Conservation (phyloP, 148 eudicot species). For the Rhododendron vialii region DNA sequence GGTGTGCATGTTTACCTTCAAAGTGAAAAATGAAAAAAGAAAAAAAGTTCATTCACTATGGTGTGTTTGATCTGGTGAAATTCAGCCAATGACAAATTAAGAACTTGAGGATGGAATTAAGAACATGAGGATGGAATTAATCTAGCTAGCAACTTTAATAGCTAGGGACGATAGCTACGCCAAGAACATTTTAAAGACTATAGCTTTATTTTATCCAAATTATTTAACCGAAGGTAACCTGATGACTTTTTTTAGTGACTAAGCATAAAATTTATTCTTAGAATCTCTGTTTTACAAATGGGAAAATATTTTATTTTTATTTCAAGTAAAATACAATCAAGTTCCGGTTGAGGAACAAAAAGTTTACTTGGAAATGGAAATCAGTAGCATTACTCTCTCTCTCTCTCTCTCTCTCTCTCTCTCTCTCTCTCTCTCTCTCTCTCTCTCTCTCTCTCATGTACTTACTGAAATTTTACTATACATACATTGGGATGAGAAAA, state of each 20-base stretch:
- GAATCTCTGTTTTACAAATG: not conserved
- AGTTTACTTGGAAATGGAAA: not conserved
- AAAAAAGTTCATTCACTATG: not conserved
- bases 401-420: conserved; percentile 1
- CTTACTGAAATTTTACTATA: not conserved
- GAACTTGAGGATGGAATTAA: not conserved
- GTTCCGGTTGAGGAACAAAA: not conserved
- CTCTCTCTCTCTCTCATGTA: not conserved
- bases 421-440: conserved; percentile 1
- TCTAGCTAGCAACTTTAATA: not conserved
- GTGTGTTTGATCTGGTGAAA: not conserved
- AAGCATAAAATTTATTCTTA: not conserved
- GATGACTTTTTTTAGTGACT: not conserved
- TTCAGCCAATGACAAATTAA: not conserved
- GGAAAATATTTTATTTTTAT: not conserved
- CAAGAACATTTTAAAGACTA: not conserved
- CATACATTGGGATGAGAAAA: conserved; percentile 14
- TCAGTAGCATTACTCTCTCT: not conserved
- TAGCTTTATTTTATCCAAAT: not conserved
- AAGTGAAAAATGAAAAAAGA: not conserved
- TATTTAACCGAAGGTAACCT: not conserved
- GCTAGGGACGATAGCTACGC: not conserved
- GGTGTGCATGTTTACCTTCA: not conserved
- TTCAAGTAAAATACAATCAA: not conserved
- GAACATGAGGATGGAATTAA: not conserved